A percentile compares a stretch with the other conserved stretches of the same genome.
These are phyloP conservation scores for Stenogyne calaminthoides DNA, from an alignment of 305 asterid species.

Conservation along the genomic window DNA sequence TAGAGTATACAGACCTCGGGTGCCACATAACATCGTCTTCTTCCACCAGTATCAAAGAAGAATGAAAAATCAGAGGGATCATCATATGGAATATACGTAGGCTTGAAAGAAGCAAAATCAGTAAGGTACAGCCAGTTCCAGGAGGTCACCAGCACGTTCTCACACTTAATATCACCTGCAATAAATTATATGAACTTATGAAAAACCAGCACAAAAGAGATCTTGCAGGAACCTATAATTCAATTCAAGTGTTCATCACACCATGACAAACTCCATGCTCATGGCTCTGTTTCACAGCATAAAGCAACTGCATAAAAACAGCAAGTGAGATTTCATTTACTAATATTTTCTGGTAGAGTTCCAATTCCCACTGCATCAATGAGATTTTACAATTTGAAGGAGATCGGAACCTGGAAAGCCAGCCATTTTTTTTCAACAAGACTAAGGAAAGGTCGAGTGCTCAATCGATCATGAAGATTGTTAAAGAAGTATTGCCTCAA, in stretches of 20 bases:
- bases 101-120: conserved; percentile 95
- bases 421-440: conserved; percentile 96
- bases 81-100: conserved; percentile 90
- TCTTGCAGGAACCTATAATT: conserved; percentile 13
- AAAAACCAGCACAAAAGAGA: conserved; percentile 24
- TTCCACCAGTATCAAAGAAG: conserved; percentile 98
- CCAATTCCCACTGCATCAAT: conserved; percentile 28
- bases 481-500: conserved; percentile 95
- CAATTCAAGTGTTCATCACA: conserved; percentile 45
- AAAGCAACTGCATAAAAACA: conserved; percentile 77
- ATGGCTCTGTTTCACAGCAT: conserved; percentile 95
- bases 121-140: conserved; percentile 96
- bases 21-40: conserved; percentile 97
- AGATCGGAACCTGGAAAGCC: conserved; percentile 85
- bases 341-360: not conserved
- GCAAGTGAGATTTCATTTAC: conserved; percentile 31
- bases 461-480: conserved; percentile 96
- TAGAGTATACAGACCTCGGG: conserved; percentile 76
- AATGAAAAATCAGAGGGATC: conserved; percentile 99
- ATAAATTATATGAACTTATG: conserved; percentile 28
- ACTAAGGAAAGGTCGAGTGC: conserved; percentile 97
- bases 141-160: conserved; percentile 92
- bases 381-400: conserved; percentile 24
- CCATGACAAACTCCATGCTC: conserved; percentile 95
- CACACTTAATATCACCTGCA: conserved; percentile 98